Evolutionary conservation across 495 filamentous ascomycete species (phyloP), one percentile per base, ranked within the genome.

Genomic region (Aspergillus bertholletiae): DNA sequence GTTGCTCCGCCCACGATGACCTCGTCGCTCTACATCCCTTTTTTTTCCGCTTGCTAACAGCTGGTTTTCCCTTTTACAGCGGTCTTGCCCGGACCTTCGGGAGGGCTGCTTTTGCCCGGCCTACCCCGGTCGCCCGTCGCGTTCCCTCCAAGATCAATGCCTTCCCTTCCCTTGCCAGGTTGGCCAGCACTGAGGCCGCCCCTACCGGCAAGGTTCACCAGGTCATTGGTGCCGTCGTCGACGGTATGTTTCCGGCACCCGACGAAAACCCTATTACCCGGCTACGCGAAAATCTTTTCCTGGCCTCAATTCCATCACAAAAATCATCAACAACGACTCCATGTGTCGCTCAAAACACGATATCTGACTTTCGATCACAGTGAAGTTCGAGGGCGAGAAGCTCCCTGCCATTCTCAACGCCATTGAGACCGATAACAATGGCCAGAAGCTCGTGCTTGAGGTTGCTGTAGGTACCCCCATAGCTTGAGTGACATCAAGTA

Each of bases 391-490:
- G 69, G 86, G 83, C 61, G 90, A 95, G 54, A 86, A 90, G 78
- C 88, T 98, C 62, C 94, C 94, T 63, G 81, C 94, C 67, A 98
- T 98, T 85, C 87, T 97, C 69, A 97, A 98, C 77, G 94, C 94
- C 74, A 81, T 98, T 71, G 84, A 84, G 75, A 96, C 92, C 68
- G 74, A 83, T 51, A 97, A 97, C 79, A 84, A 84, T 77, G 92
- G 90, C 73, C 80, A 96, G 70, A 97, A 93, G 85, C 88, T 98
- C 54, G 83, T 96, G 51, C 86, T 98, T 57, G 94, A 98, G 83
- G 94, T 98, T 76, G 77, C 94, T 70, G 92, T 96, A 95, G 72
- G 92, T 75, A 66, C 55, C 59, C 54, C 28, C 27, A 34, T 35
- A 53, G 62, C 41, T 41, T 8, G 35, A 53, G 62, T 69, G 60